phyloP scores from a whole-genome alignment of 768 basidiomycete genomes.

The Symmetrospora coprosmae region DNA sequence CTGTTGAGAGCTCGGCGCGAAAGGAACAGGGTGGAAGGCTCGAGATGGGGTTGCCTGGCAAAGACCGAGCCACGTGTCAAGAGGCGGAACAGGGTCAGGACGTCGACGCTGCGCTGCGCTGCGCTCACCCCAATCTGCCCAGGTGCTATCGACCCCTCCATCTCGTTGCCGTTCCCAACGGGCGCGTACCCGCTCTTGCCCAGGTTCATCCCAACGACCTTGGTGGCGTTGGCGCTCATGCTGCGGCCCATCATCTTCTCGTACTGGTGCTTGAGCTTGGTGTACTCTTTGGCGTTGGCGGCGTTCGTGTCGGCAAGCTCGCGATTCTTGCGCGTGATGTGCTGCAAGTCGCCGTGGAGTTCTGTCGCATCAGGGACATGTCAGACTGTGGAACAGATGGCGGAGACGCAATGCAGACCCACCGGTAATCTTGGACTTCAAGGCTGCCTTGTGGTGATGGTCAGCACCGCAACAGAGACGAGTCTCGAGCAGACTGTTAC shows the following conservation, averaged over 20 bases:
- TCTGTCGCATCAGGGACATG: not conserved
- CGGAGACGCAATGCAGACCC: not conserved
- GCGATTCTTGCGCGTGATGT: conserved; percentile 25
- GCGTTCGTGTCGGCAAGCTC: conserved; percentile 31
- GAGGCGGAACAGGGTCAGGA: no score
- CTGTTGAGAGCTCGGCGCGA: no score
- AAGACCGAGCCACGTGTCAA: not conserved
- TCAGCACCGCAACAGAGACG: not conserved
- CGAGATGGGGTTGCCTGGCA: not conserved
- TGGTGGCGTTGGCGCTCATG: conserved; percentile 10
- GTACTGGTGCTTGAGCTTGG: conserved; percentile 31
- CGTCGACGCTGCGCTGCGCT: no score
- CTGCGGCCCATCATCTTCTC: conserved; percentile 28
- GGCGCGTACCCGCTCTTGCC: no score
- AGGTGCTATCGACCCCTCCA: no score
- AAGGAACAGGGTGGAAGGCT: not conserved
- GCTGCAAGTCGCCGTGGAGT: conserved; percentile 26
- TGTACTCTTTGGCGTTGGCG: conserved; percentile 32
- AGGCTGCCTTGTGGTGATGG: not conserved
- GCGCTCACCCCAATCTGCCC: no score
- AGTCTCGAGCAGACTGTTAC: not conserved
- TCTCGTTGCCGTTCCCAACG: no score
- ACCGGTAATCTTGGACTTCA: conserved; percentile 5
- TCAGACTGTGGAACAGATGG: not conserved
- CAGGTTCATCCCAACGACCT: no score